Conservation (phyloP, 768 basidiomycete species). For the Nidula microcarpa region DNA sequence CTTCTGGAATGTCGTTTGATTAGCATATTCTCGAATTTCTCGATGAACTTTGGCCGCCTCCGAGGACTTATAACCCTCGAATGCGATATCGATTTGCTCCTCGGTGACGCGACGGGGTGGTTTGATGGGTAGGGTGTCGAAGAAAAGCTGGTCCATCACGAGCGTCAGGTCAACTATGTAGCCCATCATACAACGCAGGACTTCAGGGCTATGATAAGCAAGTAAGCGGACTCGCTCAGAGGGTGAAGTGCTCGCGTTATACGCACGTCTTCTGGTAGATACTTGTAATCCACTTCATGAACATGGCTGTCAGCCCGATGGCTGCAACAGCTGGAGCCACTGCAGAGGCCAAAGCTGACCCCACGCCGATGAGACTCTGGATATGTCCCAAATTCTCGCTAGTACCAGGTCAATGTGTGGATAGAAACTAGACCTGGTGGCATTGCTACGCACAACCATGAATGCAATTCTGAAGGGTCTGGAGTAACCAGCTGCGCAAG, state of each 20-base stretch:
- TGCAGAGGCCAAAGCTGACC: conserved; percentile 8
- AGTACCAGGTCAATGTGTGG: not conserved
- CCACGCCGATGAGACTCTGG: conserved; percentile 9
- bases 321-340: conserved; percentile 13
- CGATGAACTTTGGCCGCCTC: not conserved
- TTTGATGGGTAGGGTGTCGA: not conserved
- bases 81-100: not conserved
- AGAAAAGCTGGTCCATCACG: conserved; percentile 15
- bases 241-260: not conserved
- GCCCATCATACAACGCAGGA: conserved; percentile 12
- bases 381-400: not conserved
- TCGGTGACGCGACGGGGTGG: not conserved
- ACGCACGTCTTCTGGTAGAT: conserved; percentile 16
- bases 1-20: not conserved
- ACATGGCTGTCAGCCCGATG: conserved; percentile 13
- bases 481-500: not conserved
- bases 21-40: not conserved
- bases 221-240: not conserved
- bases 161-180: conserved; percentile 16
- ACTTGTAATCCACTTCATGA: conserved; percentile 13
- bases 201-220: conserved; percentile 3
- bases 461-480: not conserved
- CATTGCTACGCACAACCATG: not conserved
- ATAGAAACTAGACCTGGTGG: not conserved
- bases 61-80: not conserved